A percentile compares a stretch with the other conserved stretches of the same genome.
phyloP scores from a whole-genome alignment of 2,329 filamentous ascomycete species.

The Arthroderma sp. region DNA sequence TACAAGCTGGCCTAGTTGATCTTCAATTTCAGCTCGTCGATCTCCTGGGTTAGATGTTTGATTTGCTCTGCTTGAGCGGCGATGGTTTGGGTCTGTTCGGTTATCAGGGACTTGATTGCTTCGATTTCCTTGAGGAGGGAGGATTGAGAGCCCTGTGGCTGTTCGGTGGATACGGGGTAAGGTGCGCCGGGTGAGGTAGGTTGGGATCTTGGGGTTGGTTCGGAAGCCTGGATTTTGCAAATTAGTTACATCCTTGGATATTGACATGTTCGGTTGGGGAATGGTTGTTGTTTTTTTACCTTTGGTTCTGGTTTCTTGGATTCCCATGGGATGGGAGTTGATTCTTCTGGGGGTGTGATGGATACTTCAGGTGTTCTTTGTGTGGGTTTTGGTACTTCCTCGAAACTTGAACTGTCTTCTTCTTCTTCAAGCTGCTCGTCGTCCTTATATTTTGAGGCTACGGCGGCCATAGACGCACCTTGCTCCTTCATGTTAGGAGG shows the following conservation, averaged over 20 bases:
- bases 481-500: constrained; percentile 56
- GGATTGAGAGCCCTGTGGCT: constrained; percentile 28
- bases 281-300: not conserved
- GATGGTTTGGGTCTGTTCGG: constrained; percentile 66
- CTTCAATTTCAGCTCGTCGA: constrained; percentile 69
- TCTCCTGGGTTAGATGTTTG: constrained; percentile 53
- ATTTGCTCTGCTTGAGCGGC: constrained; percentile 66
- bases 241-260: too few relatives aligned
- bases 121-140: constrained; percentile 53
- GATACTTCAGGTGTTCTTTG: constrained; percentile 41
- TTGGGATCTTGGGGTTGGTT: constrained; percentile 8
- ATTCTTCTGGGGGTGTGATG: constrained; percentile 14
- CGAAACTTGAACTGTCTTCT: constrained; percentile 67
- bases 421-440: constrained; percentile 45
- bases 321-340: constrained; percentile 7
- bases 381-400: constrained; percentile 65
- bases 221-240: not conserved
- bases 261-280: not conserved
- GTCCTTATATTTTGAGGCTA: constrained; percentile 79
- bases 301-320: constrained; percentile 6
- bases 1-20: constrained; percentile 33
- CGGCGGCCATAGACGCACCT: constrained; percentile 70
- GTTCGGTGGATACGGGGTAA: constrained; percentile 20
- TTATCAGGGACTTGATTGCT: constrained; percentile 65
- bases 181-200: constrained; percentile 23